These are phyloP conservation scores for Nicotiana attenuata DNA, from an alignment of 257 asterid species.

Conservation along the genomic window DNA sequence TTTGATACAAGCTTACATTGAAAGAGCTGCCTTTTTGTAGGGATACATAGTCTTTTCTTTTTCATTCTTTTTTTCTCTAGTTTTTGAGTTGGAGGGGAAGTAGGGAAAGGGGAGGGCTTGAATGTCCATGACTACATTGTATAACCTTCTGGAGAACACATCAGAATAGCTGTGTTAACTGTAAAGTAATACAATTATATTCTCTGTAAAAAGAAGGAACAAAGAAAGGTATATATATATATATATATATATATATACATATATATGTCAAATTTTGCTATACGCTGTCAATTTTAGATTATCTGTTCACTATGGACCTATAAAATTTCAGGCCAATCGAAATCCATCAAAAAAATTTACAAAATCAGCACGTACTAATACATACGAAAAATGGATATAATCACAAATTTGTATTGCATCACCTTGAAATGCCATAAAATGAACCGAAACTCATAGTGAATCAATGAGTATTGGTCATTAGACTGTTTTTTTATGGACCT, in stretches of 20 bases:
- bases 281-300: background rate
- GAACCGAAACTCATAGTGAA: no score
- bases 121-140: background rate
- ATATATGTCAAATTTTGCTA: background rate
- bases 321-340: no score
- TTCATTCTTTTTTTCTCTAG: background rate
- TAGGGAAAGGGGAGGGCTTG: background rate
- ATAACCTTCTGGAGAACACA: slow-evolving; percentile 2
- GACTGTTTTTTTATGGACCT: no score
- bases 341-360: no score
- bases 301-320: background rate
- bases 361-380: no score
- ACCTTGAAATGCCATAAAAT: no score
- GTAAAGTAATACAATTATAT: slow-evolving; percentile 12
- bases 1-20: background rate
- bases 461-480: no score
- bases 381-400: no score
- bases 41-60: background rate
- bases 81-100: background rate
- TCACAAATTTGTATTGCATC: no score
- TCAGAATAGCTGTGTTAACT: slow-evolving; percentile 10
- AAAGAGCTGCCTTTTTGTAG: background rate
- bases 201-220: background rate
- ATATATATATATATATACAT: no score
- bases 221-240: background rate